Evolutionary conservation across 2,329 filamentous ascomycete species (phyloP).

Genomic region (Aspergillus sojae): DNA sequence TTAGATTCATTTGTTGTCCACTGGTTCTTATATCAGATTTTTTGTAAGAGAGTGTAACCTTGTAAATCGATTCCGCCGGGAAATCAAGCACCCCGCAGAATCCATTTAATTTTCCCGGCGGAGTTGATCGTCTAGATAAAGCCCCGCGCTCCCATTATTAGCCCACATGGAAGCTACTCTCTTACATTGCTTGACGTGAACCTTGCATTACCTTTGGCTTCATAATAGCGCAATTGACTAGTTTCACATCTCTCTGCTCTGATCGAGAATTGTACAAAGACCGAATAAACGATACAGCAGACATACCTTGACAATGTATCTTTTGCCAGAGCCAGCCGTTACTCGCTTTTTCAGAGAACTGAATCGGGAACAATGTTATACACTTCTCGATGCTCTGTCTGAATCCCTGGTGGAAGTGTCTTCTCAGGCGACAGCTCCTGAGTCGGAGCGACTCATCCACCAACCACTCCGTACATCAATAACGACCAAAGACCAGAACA

Average conservation of each 20-base stretch:
- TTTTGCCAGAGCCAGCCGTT: conserved; percentile 38
- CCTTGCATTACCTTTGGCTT: neutral
- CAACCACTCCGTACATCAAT: conserved; percentile 49
- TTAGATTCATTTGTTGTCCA: neutral
- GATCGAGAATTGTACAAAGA: neutral
- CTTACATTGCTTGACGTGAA: neutral
- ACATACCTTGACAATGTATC: conserved; percentile 30
- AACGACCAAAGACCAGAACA: conserved; percentile 46
- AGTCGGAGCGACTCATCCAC: conserved; percentile 37
- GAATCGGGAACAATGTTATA: conserved; percentile 34
- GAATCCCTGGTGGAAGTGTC: conserved; percentile 37
- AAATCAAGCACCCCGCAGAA: neutral
- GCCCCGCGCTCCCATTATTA: neutral
- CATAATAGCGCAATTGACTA: neutral
- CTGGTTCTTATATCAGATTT: neutral
- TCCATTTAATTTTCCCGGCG: neutral
- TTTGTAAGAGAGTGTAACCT: neutral
- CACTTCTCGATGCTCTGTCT: conserved; percentile 40
- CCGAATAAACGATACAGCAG: neutral
- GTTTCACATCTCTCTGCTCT: neutral
- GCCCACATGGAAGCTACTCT: neutral
- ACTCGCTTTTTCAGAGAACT: conserved; percentile 36
- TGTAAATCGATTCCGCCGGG: neutral
- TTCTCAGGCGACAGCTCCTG: conserved; percentile 27
- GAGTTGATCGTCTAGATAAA: neutral